Conservation (phyloP, 2,329 filamentous ascomycete genomes). For the Neobulgaria alba region DNA sequence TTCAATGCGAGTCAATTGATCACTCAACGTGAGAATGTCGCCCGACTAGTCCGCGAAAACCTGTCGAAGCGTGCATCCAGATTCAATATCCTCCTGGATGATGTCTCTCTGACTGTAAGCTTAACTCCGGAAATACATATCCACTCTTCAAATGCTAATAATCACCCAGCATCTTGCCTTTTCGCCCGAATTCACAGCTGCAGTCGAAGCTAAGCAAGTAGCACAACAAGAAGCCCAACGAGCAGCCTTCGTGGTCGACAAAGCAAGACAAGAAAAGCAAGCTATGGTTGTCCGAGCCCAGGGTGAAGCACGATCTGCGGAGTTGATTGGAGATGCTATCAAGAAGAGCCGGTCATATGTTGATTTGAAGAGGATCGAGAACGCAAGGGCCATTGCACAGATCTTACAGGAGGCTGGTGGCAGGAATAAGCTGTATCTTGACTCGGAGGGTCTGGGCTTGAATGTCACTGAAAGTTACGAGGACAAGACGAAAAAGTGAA, state of each 20-base stretch:
- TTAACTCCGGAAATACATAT: too few species aligned
- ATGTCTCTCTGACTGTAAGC: constrained; percentile 89
- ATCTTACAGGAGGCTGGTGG: constrained; percentile 79
- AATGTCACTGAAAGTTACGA: constrained; percentile 60
- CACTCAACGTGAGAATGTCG: constrained; percentile 97
- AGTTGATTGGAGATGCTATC: constrained; percentile 97
- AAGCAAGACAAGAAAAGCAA: constrained; percentile 98
- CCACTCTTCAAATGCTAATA: too few species aligned
- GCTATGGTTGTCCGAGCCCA: constrained; percentile 96
- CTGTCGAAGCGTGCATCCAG: constrained; percentile 81
- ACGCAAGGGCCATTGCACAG: constrained; percentile 79
- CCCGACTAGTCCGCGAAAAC: constrained; percentile 84
- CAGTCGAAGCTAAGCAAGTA: constrained; percentile 66
- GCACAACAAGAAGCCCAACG: constrained; percentile 91
- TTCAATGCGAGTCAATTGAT: constrained; percentile 98
- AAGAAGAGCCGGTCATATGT: constrained; percentile 98
- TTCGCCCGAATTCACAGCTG: constrained; percentile 65
- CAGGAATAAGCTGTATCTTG: constrained; percentile 89
- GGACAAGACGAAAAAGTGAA: constrained; percentile 39
- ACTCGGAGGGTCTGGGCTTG: constrained; percentile 81
- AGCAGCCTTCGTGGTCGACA: constrained; percentile 96
- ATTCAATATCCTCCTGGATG: constrained; percentile 96
- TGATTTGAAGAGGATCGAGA: constrained; percentile 96
- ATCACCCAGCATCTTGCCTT: constrained; percentile 62
- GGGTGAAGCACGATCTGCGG: constrained; percentile 95